Base-by-base conservation (phyloP, 2,329 filamentous ascomycete species). In the Fusarium marasasianum region DNA sequence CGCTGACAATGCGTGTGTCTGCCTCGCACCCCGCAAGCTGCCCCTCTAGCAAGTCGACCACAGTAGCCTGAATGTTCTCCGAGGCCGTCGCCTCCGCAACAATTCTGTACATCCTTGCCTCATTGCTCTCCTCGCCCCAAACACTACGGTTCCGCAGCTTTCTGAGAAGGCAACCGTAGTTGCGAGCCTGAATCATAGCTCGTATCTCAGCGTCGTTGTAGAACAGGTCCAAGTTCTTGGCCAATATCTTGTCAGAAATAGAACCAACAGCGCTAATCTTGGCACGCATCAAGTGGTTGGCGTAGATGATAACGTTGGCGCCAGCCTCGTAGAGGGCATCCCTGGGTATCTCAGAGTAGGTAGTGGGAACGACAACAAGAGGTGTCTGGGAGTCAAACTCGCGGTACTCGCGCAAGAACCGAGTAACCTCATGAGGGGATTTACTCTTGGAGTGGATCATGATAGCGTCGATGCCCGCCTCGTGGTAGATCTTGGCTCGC, bases 391-490 rank as follows among this genome's bases (percentile, higher is more conserved):
- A 18, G 37, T 63, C 61, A 5, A 35, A 37, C 12, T 63, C n/a
- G 15, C 65, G 65, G 24, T 65, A 68, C 35, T 65, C 63, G 44
- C 53, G 65, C 20, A 68, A 45, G 45, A 68, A 68, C 11, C 61
- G 35, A 17, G 37, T 33, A n/a, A 68, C 63, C 37, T 68, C 65
- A 9, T 35, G 37, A 7, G 65, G 61, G 9, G 62, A 51, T 43
- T 68, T 68, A 18, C 47, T 68, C 65, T 68, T 68, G 29, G 61
- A 65, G 53, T 68, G 65, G 29, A 68, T 68, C 65, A 68, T 68
- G 33, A 68, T 68, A 22, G 61, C 65, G n/a, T 68, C 65, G 10
- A 65, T 47, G 17, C 65, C 65, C 18, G 53, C 65, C 29, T 68
- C 61, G 13, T 65, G 40, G 20, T 68, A 68, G 26, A 68, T 47